These are phyloP conservation scores for Clarireedia homoeocarpa DNA, from an alignment of 2,329 filamentous ascomycete species.

Conservation along the genomic window DNA sequence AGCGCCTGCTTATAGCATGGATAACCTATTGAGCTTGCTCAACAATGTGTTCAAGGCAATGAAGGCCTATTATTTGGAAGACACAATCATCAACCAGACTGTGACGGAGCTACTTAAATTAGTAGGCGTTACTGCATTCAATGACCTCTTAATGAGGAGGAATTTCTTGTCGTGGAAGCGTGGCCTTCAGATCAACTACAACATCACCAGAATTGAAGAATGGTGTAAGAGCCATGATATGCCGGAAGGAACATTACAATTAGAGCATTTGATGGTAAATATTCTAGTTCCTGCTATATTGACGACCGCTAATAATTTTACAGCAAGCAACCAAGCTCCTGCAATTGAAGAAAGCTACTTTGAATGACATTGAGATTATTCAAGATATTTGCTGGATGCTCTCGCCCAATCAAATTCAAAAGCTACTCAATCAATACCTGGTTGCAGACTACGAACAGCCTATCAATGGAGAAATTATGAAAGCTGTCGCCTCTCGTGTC, in stretches of 20 bases:
- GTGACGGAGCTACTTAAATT: conserved; percentile 87
- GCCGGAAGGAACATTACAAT: conserved; percentile 93
- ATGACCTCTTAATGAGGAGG: conserved; percentile 92
- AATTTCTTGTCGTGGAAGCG: conserved; percentile 99
- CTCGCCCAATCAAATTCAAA: conserved; percentile 97
- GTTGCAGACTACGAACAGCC: conserved; percentile 99
- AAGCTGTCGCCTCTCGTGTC: conserved; percentile 91
- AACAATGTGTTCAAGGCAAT: conserved; percentile 98
- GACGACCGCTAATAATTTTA: conserved; percentile 27
- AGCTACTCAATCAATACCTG: conserved; percentile 95
- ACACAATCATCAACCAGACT: conserved; percentile 91
- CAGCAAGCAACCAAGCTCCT: conserved; percentile 96
- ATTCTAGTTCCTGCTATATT: background rate
- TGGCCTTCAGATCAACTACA: conserved; percentile 98
- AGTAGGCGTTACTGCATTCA: conserved; percentile 96
- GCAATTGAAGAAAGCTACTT: conserved; percentile 95
- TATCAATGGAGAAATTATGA: conserved; percentile 99
- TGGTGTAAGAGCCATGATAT: conserved; percentile 99
- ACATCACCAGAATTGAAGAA: conserved; percentile 97
- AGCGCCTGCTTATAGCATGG: conserved; percentile 96
- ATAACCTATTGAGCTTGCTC: conserved; percentile 88
- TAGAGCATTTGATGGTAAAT: conserved; percentile 92
- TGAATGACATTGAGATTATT: conserved; percentile 99
- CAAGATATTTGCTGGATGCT: conserved; percentile 99
- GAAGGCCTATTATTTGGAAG: conserved; percentile 97